Evolutionary conservation across 2,329 filamentous ascomycete genomes (phyloP), one percentile per base, ranked within the genome.

Genomic region (Neonectria coccinea): DNA sequence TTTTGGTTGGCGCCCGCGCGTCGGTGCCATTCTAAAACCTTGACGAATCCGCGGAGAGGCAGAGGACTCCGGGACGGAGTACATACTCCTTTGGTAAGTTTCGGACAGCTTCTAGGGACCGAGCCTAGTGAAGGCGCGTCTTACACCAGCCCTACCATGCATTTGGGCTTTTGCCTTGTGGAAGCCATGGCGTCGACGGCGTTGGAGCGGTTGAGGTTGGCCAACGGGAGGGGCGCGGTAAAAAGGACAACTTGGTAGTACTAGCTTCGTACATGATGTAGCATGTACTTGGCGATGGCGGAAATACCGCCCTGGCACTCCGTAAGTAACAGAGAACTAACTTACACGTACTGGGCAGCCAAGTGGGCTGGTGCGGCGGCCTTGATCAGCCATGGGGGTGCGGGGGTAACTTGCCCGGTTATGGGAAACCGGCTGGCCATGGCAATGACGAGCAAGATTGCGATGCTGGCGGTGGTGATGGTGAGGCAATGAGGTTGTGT

Each of bases 1-100:
- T 73, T 71, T 8, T 54, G 50, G 33, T 48, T 59, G 47, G 57
- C 45, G 61, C 54, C 67, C 67, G 59, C 65, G 66, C 66, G 67
- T 68, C 62, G 69, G 54, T 67, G 29, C 48, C 45, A 57, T 48
- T 52, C 22, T 41, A 59, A 57, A 53, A 16, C 55, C 39, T 47
- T 55, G 51, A 31, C 47, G 22, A 29, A 56, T 48, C 57, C 56
- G 57, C 55, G 67, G 56, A 22, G 53, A 42, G 55, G 33, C 31
- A 54, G 45, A 41, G 31, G 59, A 59, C 62, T 14, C 52, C 55
- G 33, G 27, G 51, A 33, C 68, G 67, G 67, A 44, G 22, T 55
- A 48, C 29, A 62, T 64, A 16, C 68, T 65, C 11, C 31, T 63
- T 71, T 63, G n/a, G 67, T 62, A 64, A 18, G 36, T 41, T 33